Conservation (phyloP, 2,329 filamentous ascomycete genomes). For the Phyllosticta capitalensis region DNA sequence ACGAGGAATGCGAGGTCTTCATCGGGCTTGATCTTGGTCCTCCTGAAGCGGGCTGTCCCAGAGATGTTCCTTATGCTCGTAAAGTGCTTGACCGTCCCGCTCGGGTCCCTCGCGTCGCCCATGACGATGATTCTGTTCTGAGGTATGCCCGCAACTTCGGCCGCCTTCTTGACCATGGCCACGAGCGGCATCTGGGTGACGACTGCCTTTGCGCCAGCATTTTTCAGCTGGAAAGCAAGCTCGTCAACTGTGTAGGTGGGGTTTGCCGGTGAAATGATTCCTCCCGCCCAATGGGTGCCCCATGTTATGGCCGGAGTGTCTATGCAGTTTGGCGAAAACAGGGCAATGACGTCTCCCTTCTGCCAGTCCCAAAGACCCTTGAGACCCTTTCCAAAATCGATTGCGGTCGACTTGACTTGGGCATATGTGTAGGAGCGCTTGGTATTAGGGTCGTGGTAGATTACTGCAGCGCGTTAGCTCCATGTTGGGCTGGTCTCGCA, state of each 20-base stretch:
- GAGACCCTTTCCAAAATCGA: constrained; percentile 73
- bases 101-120: constrained; percentile 56
- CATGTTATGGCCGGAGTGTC: constrained; percentile 71
- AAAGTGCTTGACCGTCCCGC: constrained; percentile 59
- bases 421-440: constrained; percentile 60
- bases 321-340: constrained; percentile 80
- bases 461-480: constrained; percentile 42
- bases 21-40: constrained; percentile 53
- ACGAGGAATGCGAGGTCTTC: constrained; percentile 76
- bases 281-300: constrained; percentile 76
- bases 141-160: constrained; percentile 58
- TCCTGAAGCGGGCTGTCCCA: constrained; percentile 48
- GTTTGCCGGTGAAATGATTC: constrained; percentile 75
- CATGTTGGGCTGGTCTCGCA: constrained; percentile 2
- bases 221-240: constrained; percentile 72
- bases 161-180: constrained; percentile 56
- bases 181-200: constrained; percentile 64
- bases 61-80: constrained; percentile 57
- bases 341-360: constrained; percentile 70
- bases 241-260: constrained; percentile 78
- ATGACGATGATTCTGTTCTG: constrained; percentile 66
- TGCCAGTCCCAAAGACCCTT: constrained; percentile 66
- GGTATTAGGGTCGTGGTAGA: constrained; percentile 68
- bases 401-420: constrained; percentile 54
- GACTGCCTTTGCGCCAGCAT: constrained; percentile 64